A percentile compares a stretch with the other conserved stretches of the same genome.
Evolutionary conservation across 139 green algal species (phyloP).

Genomic region (Coelastrella sp.): DNA sequence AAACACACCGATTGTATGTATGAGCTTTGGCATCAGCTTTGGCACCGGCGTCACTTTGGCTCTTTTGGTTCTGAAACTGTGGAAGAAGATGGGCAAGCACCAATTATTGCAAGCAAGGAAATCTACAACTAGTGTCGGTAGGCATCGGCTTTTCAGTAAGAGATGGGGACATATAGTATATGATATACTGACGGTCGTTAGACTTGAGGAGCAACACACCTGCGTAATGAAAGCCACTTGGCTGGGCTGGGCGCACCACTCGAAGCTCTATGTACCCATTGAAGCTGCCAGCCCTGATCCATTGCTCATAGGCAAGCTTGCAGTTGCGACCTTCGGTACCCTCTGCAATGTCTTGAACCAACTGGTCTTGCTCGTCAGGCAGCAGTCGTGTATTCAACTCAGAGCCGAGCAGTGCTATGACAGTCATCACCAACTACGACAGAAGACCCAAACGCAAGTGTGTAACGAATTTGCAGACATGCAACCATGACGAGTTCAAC

Average conservation of each 20-base stretch:
- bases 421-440: neutral
- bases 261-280: constrained; percentile 12
- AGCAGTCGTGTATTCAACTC: neutral
- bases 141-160: neutral
- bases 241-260: neutral
- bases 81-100: neutral
- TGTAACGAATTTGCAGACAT: neutral
- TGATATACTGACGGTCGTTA: neutral
- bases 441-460: neutral
- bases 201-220: neutral
- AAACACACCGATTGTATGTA: neutral
- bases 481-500: neutral
- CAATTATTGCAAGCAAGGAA: neutral
- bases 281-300: constrained; percentile 29
- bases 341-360: neutral
- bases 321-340: neutral
- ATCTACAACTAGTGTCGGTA: neutral
- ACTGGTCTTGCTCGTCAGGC: neutral
- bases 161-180: neutral
- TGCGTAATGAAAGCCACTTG: neutral
- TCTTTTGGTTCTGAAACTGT: neutral
- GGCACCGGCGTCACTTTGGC: neutral
- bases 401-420: neutral
- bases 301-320: neutral
- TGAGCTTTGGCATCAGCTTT: neutral